Evolutionary conservation across 2,329 filamentous ascomycete species (phyloP), one percentile per base, ranked within the genome.

Genomic region (Nemania abortiva): DNA sequence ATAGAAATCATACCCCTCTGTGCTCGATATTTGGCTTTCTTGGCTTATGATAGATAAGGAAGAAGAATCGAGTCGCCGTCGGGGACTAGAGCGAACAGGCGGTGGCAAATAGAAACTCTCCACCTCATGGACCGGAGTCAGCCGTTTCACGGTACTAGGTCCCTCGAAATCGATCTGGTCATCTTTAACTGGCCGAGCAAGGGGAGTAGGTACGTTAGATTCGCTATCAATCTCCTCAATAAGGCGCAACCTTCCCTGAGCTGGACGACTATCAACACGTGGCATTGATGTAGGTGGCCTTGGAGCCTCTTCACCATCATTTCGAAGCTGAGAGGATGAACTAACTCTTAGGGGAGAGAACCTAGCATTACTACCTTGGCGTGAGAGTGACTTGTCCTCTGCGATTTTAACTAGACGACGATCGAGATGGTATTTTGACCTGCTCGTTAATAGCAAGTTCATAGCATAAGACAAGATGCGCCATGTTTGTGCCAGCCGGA

Each of bases 1-100:
- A 74, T 90, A 90, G 74, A 91, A 91, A 76, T 91, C 89, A 73
- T 91, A 90, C 0, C 89, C 89, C 71, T 90, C 88, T 1, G 85
- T 87, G 74, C 82, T 86, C 13, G 85, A 86, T n/a, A 80, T 72
- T 24, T 85, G 83, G 73, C 84, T 88, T 49, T 84, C 83, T 37
- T 86, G 83, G 74, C 86, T 88, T 22, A 79, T 70, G n/a, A 83
- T 80, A 2, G 87, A 89, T 29, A 87, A 73, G 1, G 86, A 82
- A 45, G 81, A 79, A 0, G 86, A 88, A 73, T 87, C 82, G 11
- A 85, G 82, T 29, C 86, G 83, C 63, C 81, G 81, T 10, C 85
- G 82, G 3, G 79, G 82, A 63, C 75, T 81, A 59, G 75, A 77
- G 63, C 85, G 81, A 24, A 80, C 75, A 15, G 85, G 81, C 1